Evolutionary conservation across 2,329 filamentous ascomycete genomes (phyloP).

Genomic region (Colletotrichum tabaci): DNA sequence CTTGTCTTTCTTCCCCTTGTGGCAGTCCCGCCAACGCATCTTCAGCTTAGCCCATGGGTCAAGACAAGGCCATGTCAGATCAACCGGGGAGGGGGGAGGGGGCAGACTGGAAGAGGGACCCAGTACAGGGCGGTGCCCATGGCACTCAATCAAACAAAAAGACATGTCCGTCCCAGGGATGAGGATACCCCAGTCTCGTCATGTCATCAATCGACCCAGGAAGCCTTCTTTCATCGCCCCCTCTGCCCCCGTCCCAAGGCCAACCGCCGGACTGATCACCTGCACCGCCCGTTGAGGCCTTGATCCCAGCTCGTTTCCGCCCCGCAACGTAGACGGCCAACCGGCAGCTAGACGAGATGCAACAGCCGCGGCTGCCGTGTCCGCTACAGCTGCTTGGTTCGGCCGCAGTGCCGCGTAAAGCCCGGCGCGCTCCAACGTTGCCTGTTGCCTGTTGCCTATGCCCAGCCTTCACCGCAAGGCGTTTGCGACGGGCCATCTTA

Average conservation of each 20-base stretch:
- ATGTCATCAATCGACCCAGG: slow-evolving; percentile 44
- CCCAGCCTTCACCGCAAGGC: slow-evolving; percentile 6
- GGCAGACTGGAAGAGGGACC: background rate
- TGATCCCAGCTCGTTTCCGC: slow-evolving; percentile 31
- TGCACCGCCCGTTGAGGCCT: slow-evolving; percentile 7
- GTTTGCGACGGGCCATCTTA: slow-evolving; percentile 19
- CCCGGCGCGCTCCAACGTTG: background rate
- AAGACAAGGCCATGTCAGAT: slow-evolving; percentile 1
- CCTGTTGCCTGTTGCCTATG: too few species aligned
- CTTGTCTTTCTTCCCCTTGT: background rate
- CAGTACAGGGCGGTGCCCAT: background rate
- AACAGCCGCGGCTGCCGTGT: slow-evolving; percentile 2
- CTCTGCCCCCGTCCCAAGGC: background rate
- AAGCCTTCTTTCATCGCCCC: background rate
- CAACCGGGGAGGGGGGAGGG: background rate
- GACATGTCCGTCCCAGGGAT: slow-evolving; percentile 50
- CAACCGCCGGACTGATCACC: slow-evolving; percentile 22
- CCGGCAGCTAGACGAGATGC: background rate
- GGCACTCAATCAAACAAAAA: slow-evolving; percentile 3
- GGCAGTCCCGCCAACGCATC: slow-evolving; percentile 1
- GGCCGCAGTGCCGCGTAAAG: slow-evolving; percentile 5
- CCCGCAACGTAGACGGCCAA: slow-evolving; percentile 9
- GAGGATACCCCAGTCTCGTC: slow-evolving; percentile 63
- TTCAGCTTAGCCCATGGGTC: background rate
- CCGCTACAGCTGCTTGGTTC: slow-evolving; percentile 2